Evolutionary conservation across 345 rosid species (phyloP).

Genomic region (Gossypium longicalyx): DNA sequence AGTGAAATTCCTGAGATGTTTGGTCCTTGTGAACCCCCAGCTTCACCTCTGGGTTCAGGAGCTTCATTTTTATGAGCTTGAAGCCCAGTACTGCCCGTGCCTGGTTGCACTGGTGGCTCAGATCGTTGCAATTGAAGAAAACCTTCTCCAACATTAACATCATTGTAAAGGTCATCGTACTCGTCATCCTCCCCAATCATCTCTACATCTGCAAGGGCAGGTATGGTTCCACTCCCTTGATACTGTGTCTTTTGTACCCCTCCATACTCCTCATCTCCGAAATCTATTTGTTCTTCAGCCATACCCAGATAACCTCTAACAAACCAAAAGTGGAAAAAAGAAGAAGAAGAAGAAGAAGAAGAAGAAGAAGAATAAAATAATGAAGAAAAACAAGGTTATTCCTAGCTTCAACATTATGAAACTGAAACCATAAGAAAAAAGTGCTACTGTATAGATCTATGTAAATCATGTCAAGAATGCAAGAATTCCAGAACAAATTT

Average conservation of each 20-base stretch:
- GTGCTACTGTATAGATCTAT: not conserved
- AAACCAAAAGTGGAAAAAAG: slow-evolving; percentile 8
- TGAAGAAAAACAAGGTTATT: slow-evolving; percentile 5
- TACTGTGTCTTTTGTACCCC: slow-evolving; percentile 51
- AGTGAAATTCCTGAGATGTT: slow-evolving; percentile 37
- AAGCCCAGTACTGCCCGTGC: slow-evolving; percentile 34
- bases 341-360: not conserved
- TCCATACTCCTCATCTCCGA: slow-evolving; percentile 49
- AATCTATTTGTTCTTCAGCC: slow-evolving; percentile 8
- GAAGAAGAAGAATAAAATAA: not conserved
- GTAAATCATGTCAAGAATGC: not conserved
- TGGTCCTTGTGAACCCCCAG: slow-evolving; percentile 34
- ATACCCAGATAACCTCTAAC: slow-evolving; percentile 19
- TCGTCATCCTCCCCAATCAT: slow-evolving; percentile 76
- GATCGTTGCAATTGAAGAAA: slow-evolving; percentile 57
- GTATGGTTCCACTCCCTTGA: slow-evolving; percentile 76
- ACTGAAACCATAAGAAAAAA: slow-evolving; percentile 2
- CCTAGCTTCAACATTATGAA: slow-evolving; percentile 10
- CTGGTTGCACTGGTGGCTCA: slow-evolving; percentile 40
- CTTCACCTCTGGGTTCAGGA: slow-evolving; percentile 39
- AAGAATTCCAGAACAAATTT: not conserved
- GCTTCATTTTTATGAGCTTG: slow-evolving; percentile 33
- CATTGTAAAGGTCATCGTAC: slow-evolving; percentile 80
- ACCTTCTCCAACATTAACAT: slow-evolving; percentile 83
- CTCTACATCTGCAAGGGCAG: slow-evolving; percentile 82